A percentile compares a stretch with the other conserved stretches of the same genome.
Conservation (phyloP, 108 stramenopile species). For the Nannochloropsis gaditana region DNA sequence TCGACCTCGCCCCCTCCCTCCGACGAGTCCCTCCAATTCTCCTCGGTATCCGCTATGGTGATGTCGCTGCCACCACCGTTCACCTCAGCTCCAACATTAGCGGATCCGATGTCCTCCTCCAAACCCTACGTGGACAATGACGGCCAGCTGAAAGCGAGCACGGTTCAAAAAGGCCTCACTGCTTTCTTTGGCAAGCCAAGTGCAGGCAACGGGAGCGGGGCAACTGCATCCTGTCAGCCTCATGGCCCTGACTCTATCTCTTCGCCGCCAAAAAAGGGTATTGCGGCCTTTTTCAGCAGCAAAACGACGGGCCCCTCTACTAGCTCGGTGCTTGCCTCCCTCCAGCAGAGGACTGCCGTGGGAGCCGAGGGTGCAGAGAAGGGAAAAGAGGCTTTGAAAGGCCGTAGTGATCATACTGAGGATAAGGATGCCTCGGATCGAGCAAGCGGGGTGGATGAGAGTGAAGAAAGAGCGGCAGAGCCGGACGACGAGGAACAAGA, state of each 20-base stretch:
- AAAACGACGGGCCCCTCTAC: neutral
- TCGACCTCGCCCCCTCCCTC: too few species aligned
- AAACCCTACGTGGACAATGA: conserved; percentile 18
- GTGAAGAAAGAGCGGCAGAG: neutral
- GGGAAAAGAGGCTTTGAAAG: neutral
- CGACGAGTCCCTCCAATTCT: too few species aligned
- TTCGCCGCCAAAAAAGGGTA: conserved; percentile 24
- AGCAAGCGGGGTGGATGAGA: neutral
- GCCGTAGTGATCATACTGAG: neutral
- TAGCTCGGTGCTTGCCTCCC: neutral
- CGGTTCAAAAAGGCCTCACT: conserved; percentile 27
- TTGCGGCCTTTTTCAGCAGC: conserved; percentile 36
- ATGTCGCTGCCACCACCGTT: too few species aligned
- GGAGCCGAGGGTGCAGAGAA: neutral
- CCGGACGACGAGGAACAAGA: conserved; percentile 24
- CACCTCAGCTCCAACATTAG: too few species aligned
- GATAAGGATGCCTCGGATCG: neutral
- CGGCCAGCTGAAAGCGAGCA: neutral
- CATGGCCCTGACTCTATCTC: neutral
- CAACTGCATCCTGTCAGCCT: neutral
- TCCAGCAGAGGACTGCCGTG: neutral
- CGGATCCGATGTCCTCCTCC: neutral
- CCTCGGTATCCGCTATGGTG: too few species aligned
- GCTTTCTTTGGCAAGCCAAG: conserved; percentile 19
- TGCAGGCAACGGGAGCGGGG: neutral